Conservation (phyloP, 2,329 filamentous ascomycete genomes). For the Chaetomiaceae sp. region DNA sequence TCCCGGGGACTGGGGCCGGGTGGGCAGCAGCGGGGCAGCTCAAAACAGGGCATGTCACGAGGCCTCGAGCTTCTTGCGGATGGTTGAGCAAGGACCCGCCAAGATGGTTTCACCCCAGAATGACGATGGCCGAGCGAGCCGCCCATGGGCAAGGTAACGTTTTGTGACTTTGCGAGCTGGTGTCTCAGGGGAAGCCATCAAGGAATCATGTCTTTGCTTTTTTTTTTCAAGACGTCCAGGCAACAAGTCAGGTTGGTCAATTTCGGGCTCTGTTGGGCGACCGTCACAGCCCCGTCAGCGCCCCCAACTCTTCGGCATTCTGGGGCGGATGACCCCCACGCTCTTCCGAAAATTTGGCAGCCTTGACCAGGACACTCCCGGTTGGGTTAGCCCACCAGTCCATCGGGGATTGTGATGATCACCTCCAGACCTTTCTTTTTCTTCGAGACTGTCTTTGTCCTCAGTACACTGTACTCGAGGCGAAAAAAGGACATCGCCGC, state of each 20-base stretch:
- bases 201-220: too few species aligned
- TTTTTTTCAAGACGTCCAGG: too few species aligned
- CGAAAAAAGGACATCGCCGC: too few species aligned
- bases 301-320: slow-evolving; percentile 14
- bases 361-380: slow-evolving; percentile 1
- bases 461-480: too few species aligned
- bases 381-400: neutral
- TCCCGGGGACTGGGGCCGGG: slow-evolving; percentile 19
- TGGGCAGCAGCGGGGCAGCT: slow-evolving; percentile 4
- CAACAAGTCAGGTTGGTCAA: too few species aligned
- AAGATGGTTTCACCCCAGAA: neutral
- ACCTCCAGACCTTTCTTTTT: too few species aligned
- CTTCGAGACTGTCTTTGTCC: too few species aligned
- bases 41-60: slow-evolving; percentile 21
- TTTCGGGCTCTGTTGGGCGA: too few species aligned
- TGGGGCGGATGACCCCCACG: slow-evolving; percentile 21
- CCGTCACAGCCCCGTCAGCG: neutral
- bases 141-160: too few species aligned
- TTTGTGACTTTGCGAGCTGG: too few species aligned
- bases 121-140: too few species aligned
- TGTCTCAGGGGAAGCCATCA: too few species aligned
- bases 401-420: neutral
- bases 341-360: slow-evolving; percentile 15
- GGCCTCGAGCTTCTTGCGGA: slow-evolving; percentile 1
- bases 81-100: neutral